phyloP scores from a whole-genome alignment of 805 yeast species.

The Candida endomychidarum region DNA sequence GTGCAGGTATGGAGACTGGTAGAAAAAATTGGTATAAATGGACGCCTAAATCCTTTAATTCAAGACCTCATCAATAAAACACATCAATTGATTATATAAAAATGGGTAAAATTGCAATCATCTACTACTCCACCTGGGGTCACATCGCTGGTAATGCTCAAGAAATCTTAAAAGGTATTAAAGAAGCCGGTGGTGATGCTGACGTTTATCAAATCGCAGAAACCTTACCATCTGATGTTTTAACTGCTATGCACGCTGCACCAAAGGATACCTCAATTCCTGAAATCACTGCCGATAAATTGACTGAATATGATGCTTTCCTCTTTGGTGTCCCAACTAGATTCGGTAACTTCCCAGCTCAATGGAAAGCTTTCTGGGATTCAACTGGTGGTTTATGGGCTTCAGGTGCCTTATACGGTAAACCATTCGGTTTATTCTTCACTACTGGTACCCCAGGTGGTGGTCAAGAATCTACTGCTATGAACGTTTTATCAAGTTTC shows the following conservation, averaged over 20 bases:
- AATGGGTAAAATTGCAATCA: conserved; percentile 33
- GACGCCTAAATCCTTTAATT: neutral
- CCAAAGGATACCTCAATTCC: conserved; percentile 48
- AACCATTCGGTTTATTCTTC: conserved; percentile 70
- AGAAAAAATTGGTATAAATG: too few relatives aligned
- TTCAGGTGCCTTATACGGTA: conserved; percentile 66
- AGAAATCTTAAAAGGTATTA: conserved; percentile 65
- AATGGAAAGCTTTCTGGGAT: conserved; percentile 75
- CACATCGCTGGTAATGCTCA: conserved; percentile 71
- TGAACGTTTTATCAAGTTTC: conserved; percentile 61
- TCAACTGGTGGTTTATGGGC: conserved; percentile 82
- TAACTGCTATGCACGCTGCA: conserved; percentile 61
- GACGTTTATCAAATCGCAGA: conserved; percentile 74
- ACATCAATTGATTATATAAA: neutral
- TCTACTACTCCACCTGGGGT: conserved; percentile 72
- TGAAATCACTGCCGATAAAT: conserved; percentile 57
- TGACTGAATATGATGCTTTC: conserved; percentile 72
- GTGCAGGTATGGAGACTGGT: neutral
- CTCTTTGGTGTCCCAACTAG: conserved; percentile 86
- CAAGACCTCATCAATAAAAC: neutral
- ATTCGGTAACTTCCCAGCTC: conserved; percentile 79
- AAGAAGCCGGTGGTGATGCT: conserved; percentile 66
- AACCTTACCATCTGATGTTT: conserved; percentile 62
- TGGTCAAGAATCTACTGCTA: conserved; percentile 74
- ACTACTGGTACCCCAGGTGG: conserved; percentile 79